Percentiles rank a stretch among this genome's conserved stretches.
Conservation (phyloP, 331 rosid genomes). For the Rosa hybrid region DNA sequence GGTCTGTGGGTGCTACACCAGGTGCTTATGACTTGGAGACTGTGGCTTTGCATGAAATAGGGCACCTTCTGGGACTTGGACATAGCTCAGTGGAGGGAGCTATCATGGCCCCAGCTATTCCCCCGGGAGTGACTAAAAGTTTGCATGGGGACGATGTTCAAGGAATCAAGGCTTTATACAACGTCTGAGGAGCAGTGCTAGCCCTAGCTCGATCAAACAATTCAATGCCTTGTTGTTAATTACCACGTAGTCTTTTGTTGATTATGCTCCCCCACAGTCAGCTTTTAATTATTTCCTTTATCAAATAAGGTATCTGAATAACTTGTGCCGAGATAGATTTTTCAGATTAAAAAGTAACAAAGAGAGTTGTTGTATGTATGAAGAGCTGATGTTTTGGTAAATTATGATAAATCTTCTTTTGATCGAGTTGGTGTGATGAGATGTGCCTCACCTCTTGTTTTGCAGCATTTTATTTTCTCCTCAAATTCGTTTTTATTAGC, state of each 20-base stretch:
- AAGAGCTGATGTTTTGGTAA: too few relatives aligned
- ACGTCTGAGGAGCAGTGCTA: neutral
- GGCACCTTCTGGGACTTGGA: constrained; percentile 39
- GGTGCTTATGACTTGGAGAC: constrained; percentile 25
- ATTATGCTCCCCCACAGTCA: neutral
- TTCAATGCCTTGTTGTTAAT: neutral
- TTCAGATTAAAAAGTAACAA: too few relatives aligned
- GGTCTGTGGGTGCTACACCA: neutral
- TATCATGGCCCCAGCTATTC: constrained; percentile 25
- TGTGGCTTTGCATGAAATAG: constrained; percentile 43
- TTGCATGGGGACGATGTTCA: constrained; percentile 32
- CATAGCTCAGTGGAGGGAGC: constrained; percentile 39
- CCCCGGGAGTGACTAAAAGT: constrained; percentile 3
- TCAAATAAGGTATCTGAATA: neutral
- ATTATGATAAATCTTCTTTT: too few relatives aligned
- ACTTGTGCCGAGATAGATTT: too few relatives aligned
- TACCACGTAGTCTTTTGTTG: neutral
- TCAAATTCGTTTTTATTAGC: too few relatives aligned
- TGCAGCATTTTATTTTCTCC: too few relatives aligned
- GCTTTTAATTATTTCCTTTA: neutral
- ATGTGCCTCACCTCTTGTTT: too few relatives aligned
- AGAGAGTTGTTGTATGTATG: too few relatives aligned
- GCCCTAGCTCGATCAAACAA: neutral
- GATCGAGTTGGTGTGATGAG: too few relatives aligned
- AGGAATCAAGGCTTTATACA: constrained; percentile 31